Evolutionary conservation across 345 rosid species (phyloP).

Genomic region (Toxicodendron radicans): DNA sequence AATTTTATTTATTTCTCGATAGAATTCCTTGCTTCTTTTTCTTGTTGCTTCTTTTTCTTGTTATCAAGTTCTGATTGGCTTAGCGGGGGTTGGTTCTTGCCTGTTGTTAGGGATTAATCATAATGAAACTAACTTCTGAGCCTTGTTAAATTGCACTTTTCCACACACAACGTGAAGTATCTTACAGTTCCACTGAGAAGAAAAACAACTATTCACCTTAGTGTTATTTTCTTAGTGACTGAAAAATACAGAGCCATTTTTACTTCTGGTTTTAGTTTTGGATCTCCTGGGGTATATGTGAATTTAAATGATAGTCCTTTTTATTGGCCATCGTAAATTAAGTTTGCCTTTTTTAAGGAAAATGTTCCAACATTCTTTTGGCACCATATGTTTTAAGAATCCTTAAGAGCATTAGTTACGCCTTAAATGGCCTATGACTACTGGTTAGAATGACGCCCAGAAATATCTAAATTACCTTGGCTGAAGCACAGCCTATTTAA

Average conservation of each 20-base stretch:
- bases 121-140: constrained; percentile 1
- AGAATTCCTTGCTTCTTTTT: not conserved
- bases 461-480: too few relatives aligned
- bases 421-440: too few relatives aligned
- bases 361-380: not conserved
- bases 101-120: not conserved
- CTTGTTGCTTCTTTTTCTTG: too few relatives aligned
- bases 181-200: not conserved
- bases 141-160: not conserved
- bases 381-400: too few relatives aligned
- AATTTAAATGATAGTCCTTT: not conserved
- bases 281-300: not conserved
- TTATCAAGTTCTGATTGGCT: constrained; percentile 3
- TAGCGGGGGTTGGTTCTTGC: constrained; percentile 7
- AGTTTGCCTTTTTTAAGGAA: not conserved
- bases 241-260: not conserved
- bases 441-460: too few relatives aligned
- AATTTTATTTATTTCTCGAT: too few relatives aligned
- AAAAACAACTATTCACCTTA: not conserved
- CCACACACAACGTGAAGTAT: not conserved
- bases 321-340: not conserved
- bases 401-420: too few relatives aligned
- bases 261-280: not conserved
- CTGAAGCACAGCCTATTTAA: too few relatives aligned
- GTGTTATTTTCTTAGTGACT: not conserved